Base-by-base conservation (phyloP, 352 stramenopile genomes). In the Phytophthora sp. region DNA sequence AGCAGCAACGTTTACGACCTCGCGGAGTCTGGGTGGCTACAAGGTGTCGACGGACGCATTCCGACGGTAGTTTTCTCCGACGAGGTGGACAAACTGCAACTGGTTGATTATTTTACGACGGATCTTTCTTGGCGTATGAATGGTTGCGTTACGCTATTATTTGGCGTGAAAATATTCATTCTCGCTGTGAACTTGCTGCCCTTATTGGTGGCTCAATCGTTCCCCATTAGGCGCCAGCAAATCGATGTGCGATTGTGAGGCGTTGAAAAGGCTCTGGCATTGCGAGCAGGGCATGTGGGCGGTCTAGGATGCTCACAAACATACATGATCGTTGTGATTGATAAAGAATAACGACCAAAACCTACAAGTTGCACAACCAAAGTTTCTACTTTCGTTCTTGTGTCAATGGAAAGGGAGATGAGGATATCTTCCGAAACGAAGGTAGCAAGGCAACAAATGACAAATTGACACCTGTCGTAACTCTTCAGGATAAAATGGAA, bases 111-210 rank as follows among this genome's bases (percentile, higher is more conserved):
- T 23, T 74, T 83, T 31, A 51, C 23, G 0, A 55, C 50, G 0
- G 55, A 64, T 35, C 20, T 69, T 8, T 62, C 74, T 10, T 51
- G 74, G 13, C 54, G 74, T 0, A 61, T 80, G 31, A 74, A 78
- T 51, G 74, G 74, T 0, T 72, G 72, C 6, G 48, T 78, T 10
- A 18, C 24, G 1, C 15, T 48, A 1, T 31, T 83, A 1, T 64
- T 78, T 15, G 49, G 46, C 31, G n/a, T 42, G 4, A 82, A 82
- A 46, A n/a, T 82, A 2, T 13, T 53, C 5, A 20, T 82, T 11
- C 34, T 82, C 1, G 60, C 23, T 2, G 4, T 76, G 5, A 79
- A 77, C 44, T 30, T 77, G 1, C 3, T 79, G 0, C 62, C 66
- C 3, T 32, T 79, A 18, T 8, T 72, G 6, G 21, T 72, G 42